phyloP scores from a whole-genome alignment of 2,329 filamentous ascomycete species.

The Fusarium guadeloupense region DNA sequence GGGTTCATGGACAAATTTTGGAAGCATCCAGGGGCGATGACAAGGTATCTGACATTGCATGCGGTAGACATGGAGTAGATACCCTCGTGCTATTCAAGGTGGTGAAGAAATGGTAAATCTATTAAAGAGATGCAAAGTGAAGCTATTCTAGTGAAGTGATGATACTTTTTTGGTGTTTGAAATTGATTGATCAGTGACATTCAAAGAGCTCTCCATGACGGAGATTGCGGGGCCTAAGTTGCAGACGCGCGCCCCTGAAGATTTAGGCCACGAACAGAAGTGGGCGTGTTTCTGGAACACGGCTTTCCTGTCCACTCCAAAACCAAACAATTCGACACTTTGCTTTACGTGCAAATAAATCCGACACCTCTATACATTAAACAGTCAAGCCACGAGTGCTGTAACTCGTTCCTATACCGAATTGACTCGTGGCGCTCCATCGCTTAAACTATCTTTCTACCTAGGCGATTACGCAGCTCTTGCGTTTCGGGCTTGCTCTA shows the following conservation, averaged over 20 bases:
- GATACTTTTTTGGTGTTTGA: too few species aligned
- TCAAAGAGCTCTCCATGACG: conserved; percentile 28
- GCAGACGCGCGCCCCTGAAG: conserved; percentile 33
- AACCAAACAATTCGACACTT: conserved; percentile 24
- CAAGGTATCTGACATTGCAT: conserved; percentile 20
- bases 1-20: conserved; percentile 26
- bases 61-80: conserved; percentile 29
- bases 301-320: conserved; percentile 18
- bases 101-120: conserved; percentile 11
- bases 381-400: neutral
- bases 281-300: conserved; percentile 25
- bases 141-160: neutral
- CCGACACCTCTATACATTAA: neutral
- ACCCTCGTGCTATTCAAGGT: conserved; percentile 15
- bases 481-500: conserved; percentile 20
- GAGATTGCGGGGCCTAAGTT: conserved; percentile 38
- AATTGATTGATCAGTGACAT: conserved; percentile 19
- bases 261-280: conserved; percentile 21
- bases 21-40: conserved; percentile 15
- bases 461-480: conserved; percentile 30
- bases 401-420: neutral
- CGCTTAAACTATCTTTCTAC: conserved; percentile 18
- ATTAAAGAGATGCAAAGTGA: conserved; percentile 6
- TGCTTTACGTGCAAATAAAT: neutral
- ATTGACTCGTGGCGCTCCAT: conserved; percentile 9